phyloP scores from a whole-genome alignment of 148 eudicot species.

The Cornus controversa region DNA sequence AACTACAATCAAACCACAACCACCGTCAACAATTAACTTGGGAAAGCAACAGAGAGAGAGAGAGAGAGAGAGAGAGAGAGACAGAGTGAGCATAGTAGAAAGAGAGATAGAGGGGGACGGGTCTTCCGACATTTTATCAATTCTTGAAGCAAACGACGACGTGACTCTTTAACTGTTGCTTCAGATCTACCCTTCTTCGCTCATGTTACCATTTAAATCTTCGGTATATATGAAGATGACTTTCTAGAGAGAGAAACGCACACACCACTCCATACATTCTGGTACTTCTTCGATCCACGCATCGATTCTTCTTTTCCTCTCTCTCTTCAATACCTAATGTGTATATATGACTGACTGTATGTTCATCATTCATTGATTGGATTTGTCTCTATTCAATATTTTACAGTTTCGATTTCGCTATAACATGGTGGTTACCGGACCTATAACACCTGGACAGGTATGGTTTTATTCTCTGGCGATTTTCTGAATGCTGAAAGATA shows the following conservation, averaged over 20 bases:
- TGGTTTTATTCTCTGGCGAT: not conserved
- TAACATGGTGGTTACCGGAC: constrained; percentile 49
- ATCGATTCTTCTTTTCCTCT: constrained; percentile 5
- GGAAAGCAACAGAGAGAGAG: not conserved
- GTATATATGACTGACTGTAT: no score
- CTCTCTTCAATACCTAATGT: constrained; percentile 2
- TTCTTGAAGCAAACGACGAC: constrained; percentile 45
- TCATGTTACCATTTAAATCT: constrained; percentile 8
- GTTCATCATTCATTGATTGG: not conserved
- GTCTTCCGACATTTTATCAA: constrained; percentile 23
- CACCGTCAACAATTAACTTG: not conserved
- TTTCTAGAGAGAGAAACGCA: not conserved
- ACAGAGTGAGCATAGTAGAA: not conserved
- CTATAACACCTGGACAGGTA: constrained; percentile 60
- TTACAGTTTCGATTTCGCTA: constrained; percentile 2
- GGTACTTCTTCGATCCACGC: not conserved
- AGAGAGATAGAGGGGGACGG: constrained; percentile 24
- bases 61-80: no score
- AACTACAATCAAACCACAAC: constrained; percentile 6
- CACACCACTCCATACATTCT: not conserved
- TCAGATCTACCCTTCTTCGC: constrained; percentile 28
- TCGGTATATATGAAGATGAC: constrained; percentile 29
- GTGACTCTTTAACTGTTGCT: constrained; percentile 19
- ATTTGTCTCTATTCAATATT: not conserved
- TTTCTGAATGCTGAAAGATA: not conserved